Conservation (phyloP, 106 monocot genomes). For the Acorus gramineus region DNA sequence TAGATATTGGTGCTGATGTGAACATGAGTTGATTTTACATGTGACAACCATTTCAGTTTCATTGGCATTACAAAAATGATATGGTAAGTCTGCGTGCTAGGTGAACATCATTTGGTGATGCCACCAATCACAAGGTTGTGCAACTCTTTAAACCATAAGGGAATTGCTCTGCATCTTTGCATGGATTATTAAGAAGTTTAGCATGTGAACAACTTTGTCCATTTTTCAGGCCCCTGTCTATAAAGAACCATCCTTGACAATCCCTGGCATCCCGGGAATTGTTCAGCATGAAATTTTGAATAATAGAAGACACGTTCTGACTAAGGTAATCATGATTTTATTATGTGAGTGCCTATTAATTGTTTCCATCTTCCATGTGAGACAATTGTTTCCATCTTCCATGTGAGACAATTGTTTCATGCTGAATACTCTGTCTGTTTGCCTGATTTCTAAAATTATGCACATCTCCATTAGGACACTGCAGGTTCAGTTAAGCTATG, state of each 20-base stretch:
- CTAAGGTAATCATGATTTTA: conserved; percentile 50
- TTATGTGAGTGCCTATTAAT: neutral
- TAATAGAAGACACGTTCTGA: conserved; percentile 88
- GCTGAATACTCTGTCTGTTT: neutral
- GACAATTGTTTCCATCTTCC: neutral
- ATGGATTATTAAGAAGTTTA: too few relatives aligned
- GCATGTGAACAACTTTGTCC: too few relatives aligned
- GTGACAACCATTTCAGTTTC: too few relatives aligned
- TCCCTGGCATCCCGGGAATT: conserved; percentile 77
- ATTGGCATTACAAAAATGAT: too few relatives aligned
- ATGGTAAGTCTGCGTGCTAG: too few relatives aligned
- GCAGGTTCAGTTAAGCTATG: conserved; percentile 81
- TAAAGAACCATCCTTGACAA: conserved; percentile 60
- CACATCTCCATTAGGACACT: conserved; percentile 51
- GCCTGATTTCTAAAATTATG: neutral
- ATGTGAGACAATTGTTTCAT: neutral
- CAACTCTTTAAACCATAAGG: too few relatives aligned
- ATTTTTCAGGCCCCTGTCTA: conserved; percentile 65
- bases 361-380: neutral
- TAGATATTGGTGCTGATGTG: too few relatives aligned
- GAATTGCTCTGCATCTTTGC: too few relatives aligned
- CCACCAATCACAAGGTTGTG: too few relatives aligned
- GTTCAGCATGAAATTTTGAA: conserved; percentile 94
- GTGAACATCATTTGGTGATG: too few relatives aligned
- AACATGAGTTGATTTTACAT: too few relatives aligned